Conservation (phyloP, 768 basidiomycete species). For the Piloderma croceum region DNA sequence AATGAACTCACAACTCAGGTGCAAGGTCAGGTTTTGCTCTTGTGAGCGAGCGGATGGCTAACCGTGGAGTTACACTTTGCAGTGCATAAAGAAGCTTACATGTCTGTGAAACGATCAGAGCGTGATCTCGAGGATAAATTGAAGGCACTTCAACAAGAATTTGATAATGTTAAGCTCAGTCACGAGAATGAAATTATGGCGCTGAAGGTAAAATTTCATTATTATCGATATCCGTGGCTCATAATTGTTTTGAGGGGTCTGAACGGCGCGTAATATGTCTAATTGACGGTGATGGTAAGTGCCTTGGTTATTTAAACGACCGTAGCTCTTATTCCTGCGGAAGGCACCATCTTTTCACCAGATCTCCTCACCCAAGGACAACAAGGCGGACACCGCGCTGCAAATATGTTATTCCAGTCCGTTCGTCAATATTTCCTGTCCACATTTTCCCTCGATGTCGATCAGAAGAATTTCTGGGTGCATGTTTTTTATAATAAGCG, state of each 20-base stretch:
- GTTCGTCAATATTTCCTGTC: slow-evolving; percentile 20
- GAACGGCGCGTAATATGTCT: slow-evolving; percentile 35
- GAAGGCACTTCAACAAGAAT: too few species aligned
- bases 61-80: too few species aligned
- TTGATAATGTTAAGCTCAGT: too few species aligned
- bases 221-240: slow-evolving; percentile 3
- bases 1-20: too few species aligned
- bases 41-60: too few species aligned
- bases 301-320: too few species aligned
- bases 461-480: slow-evolving; percentile 59
- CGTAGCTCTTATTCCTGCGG: slow-evolving; percentile 70
- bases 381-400: slow-evolving; percentile 53
- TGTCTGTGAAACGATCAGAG: too few species aligned
- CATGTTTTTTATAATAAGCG: slow-evolving; percentile 61
- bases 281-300: too few species aligned
- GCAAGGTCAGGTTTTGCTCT: too few species aligned
- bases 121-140: too few species aligned
- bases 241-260: slow-evolving; percentile 17
- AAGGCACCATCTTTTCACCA: slow-evolving; percentile 51
- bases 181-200: slow-evolving; percentile 21
- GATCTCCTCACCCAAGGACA: slow-evolving; percentile 51
- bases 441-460: slow-evolving; percentile 26
- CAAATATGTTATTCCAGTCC: slow-evolving; percentile 36
- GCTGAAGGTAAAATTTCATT: slow-evolving; percentile 19
- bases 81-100: too few species aligned